A percentile compares a stretch with the other conserved stretches of the same genome.
Evolutionary conservation across 768 basidiomycete species (phyloP).

Genomic region (Pulveroboletus frians): DNA sequence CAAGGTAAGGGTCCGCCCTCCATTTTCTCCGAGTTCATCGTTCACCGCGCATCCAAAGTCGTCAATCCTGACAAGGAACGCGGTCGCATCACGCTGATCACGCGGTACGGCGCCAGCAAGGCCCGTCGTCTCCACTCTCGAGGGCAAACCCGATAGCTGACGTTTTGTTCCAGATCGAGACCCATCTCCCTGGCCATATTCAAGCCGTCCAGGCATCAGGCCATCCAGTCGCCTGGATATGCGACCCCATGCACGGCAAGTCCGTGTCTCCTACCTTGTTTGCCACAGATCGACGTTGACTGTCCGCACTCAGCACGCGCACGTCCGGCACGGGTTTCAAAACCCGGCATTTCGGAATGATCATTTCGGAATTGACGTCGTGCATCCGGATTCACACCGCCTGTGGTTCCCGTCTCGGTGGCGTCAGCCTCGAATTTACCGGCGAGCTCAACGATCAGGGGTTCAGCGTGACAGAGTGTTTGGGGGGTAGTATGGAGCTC

Average conservation of each 20-base stretch:
- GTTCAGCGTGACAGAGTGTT: conserved; percentile 92
- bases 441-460: conserved; percentile 88
- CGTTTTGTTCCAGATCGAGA: conserved; percentile 52
- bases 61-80: conserved; percentile 81
- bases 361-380: conserved; percentile 80
- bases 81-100: conserved; percentile 86
- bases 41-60: conserved; percentile 39
- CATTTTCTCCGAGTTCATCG: not conserved
- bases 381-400: conserved; percentile 76
- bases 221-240: conserved; percentile 91
- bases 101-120: conserved; percentile 88
- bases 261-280: conserved; percentile 35
- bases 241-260: conserved; percentile 99
- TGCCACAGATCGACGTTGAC: not conserved
- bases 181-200: conserved; percentile 77
- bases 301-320: conserved; percentile 59
- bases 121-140: conserved; percentile 32
- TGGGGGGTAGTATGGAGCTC: conserved; percentile 94
- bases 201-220: conserved; percentile 68
- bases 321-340: conserved; percentile 79
- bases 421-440: conserved; percentile 87
- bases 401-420: conserved; percentile 70
- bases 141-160: not conserved
- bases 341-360: conserved; percentile 84
- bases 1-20: conserved; percentile 50